Conservation (phyloP, 352 stramenopile genomes). For the Globisporangium nagaii region DNA sequence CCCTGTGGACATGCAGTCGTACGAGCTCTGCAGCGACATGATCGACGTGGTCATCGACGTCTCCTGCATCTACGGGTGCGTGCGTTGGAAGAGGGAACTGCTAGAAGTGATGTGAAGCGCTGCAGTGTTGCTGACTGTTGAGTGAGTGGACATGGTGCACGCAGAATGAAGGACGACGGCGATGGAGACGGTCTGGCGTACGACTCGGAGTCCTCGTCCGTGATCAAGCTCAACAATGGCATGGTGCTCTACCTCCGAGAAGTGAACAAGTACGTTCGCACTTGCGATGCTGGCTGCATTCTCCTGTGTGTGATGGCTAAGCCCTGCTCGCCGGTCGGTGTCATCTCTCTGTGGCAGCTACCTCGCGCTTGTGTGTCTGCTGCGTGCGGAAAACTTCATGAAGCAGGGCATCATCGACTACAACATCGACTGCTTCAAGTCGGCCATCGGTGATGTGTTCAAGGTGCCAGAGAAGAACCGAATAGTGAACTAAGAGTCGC, state of each 20-base stretch:
- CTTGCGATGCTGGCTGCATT: not conserved
- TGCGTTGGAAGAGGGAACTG: no score
- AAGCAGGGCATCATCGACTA: conserved; percentile 99
- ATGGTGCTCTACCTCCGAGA: conserved; percentile 95
- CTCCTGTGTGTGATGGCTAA: not conserved
- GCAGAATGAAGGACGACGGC: conserved; percentile 85
- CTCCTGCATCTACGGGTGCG: conserved; percentile 96
- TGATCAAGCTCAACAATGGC: conserved; percentile 97
- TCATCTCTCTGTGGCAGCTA: conserved; percentile 48
- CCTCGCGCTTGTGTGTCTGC: conserved; percentile 97
- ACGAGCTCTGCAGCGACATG: conserved; percentile 99
- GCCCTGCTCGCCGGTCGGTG: not conserved
- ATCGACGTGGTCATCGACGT: conserved; percentile 99
- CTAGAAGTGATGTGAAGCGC: conserved; percentile 1
- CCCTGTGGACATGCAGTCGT: conserved; percentile 96
- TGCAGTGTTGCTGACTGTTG: not conserved
- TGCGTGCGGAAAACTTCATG: conserved; percentile 95
- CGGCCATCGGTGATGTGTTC: conserved; percentile 88
- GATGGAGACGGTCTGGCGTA: conserved; percentile 93
- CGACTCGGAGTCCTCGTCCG: conserved; percentile 94
- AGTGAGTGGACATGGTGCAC: not conserved
- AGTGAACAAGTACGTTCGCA: conserved; percentile 89
- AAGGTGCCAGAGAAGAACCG: conserved; percentile 56
- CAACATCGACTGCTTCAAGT: conserved; percentile 98
- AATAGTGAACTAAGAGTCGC: conserved; percentile 24